Evolutionary conservation across 352 stramenopile genomes (phyloP), one percentile per base, ranked within the genome.

Genomic region (Phytophthora citrophthora): DNA sequence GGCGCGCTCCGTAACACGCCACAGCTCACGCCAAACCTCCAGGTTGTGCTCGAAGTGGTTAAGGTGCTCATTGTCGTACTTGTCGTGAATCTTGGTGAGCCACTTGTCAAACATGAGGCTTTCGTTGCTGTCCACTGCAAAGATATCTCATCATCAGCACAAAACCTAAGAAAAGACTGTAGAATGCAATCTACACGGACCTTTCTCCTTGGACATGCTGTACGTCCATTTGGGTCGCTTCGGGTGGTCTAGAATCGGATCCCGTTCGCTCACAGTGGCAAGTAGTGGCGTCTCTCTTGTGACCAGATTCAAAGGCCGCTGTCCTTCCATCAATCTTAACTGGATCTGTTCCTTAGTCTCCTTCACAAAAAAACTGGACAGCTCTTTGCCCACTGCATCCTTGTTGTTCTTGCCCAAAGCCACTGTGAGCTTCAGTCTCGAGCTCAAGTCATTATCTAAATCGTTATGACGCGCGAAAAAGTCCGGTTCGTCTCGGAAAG

Each of bases 41-140:
- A 95, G 50, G 54, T 95, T 95, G 63, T 92, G 86, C 54, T 95
- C 88, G 61, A 94, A 95, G 51, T 91, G 82, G 58, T 94, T 95
- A 45, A 95, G 70, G 57, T 93, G 71, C 23, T 95, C 81, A 49
- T 88, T 78, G 53, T 86, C 64, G 61, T 92, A 96, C 61, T 94
- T 93, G 61, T 89, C 68, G 64, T 95, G 80, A 65, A 97, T 94
- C 53, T 78, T 81, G n/a, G 74, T 80, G 58, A 97, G 77, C 88
- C 88, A 97, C 45, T 82, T 68, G 57, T 94, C 82, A 61, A 97
- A 96, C 79, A 92, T 93, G 39, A 91, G 72, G 56, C 67, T 87
- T 59, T 96, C 89, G 34, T 92, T 91, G 55, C 72, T 77, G 64
- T 95, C 82, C 51, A 95, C 83, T 83, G 61, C 15, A 45, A 29